These are phyloP conservation scores for Malania oleifera DNA, from an alignment of 164 flowering plant genomes.

Conservation along the genomic window DNA sequence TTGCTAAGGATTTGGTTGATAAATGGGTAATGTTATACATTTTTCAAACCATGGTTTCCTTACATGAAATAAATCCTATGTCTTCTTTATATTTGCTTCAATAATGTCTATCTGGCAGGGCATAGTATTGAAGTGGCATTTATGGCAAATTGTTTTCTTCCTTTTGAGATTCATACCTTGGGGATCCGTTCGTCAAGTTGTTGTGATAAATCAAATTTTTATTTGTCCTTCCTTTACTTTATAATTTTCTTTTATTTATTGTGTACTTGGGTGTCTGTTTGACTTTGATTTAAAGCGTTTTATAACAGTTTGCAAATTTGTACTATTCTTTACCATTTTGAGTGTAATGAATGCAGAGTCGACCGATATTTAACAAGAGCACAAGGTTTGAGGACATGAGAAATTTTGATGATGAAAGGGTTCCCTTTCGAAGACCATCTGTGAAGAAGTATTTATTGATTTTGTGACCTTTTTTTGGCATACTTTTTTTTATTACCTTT, in stretches of 20 bases:
- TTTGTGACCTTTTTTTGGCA: background rate
- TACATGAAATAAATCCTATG: too few relatives aligned
- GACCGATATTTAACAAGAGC: constrained; percentile 95
- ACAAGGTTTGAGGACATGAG: constrained; percentile 96
- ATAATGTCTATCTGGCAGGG: background rate
- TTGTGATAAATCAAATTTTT: background rate
- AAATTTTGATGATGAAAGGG: constrained; percentile 66
- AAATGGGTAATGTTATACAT: constrained; percentile 75
- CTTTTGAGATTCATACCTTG: background rate
- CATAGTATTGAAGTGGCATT: background rate
- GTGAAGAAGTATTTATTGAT: constrained; percentile 50
- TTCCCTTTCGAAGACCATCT: constrained; percentile 53
- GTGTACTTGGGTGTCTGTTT: too few relatives aligned
- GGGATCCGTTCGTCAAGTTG: background rate
- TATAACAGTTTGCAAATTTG: too few relatives aligned
- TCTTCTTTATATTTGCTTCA: background rate
- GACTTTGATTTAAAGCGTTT: background rate
- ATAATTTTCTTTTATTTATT: background rate
- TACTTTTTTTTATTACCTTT: background rate
- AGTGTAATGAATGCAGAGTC: constrained; percentile 58
- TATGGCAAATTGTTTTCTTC: background rate
- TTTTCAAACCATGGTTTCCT: background rate
- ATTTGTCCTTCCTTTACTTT: too few relatives aligned
- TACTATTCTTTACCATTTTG: constrained; percentile 7
- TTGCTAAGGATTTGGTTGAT: constrained; percentile 95